Conservation (phyloP, 2,329 filamentous ascomycete genomes). For the Talaromyces marneffei region DNA sequence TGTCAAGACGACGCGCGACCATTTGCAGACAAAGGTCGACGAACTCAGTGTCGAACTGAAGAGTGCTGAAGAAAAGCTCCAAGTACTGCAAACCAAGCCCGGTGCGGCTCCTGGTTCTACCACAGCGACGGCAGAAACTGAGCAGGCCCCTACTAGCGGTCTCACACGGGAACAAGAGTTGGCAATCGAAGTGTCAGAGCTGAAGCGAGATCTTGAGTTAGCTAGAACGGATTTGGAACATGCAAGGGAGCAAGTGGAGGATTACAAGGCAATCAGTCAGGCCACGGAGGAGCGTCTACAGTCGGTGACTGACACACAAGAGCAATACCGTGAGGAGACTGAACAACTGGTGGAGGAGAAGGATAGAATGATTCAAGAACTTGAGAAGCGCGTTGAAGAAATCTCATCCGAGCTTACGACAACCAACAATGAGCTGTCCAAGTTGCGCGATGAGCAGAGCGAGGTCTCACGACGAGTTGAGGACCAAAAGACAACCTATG, state of each 20-base stretch:
- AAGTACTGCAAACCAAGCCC: slow-evolving; percentile 73
- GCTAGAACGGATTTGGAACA: slow-evolving; percentile 74
- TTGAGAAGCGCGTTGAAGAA: slow-evolving; percentile 77
- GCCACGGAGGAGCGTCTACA: slow-evolving; percentile 80
- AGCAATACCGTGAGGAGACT: slow-evolving; percentile 82
- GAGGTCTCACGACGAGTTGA: slow-evolving; percentile 66
- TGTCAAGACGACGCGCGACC: slow-evolving; percentile 80
- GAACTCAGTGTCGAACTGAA: slow-evolving; percentile 83
- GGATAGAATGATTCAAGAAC: slow-evolving; percentile 70
- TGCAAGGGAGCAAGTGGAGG: slow-evolving; percentile 72
- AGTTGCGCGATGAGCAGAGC: slow-evolving; percentile 71
- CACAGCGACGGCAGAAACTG: slow-evolving; percentile 27
- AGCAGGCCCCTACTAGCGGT: slow-evolving; percentile 42
- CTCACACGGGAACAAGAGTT: slow-evolving; percentile 70
- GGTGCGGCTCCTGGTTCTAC: slow-evolving; percentile 53
- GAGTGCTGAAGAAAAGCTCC: slow-evolving; percentile 80
- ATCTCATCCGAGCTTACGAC: slow-evolving; percentile 73
- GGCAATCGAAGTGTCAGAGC: slow-evolving; percentile 72
- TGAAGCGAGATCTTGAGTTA: slow-evolving; percentile 81
- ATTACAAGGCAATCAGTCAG: slow-evolving; percentile 84
- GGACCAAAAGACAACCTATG: slow-evolving; percentile 73
- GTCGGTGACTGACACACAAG: slow-evolving; percentile 70
- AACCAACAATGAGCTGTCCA: slow-evolving; percentile 75
- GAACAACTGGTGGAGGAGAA: slow-evolving; percentile 70
- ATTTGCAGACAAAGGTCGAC: slow-evolving; percentile 80